Evolutionary conservation across 1,284 basidiomycete genomes (phyloP).

Genomic region (Tetrapyrgos nigripes): DNA sequence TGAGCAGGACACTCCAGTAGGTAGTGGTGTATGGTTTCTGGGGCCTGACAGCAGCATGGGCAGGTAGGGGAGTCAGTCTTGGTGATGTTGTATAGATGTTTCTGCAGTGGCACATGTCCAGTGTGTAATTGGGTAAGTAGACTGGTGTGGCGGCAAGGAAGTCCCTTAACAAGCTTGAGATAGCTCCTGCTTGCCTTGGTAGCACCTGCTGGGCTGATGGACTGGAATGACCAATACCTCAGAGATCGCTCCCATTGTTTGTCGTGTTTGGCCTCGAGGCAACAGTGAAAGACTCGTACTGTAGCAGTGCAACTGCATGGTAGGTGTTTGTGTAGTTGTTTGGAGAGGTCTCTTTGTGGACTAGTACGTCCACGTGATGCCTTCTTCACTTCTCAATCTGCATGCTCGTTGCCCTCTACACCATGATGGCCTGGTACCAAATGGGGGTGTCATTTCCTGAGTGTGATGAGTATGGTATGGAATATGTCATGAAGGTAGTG

Average conservation of each 20-base stretch:
- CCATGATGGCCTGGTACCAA: slow-evolving; percentile 22
- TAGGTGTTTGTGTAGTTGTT: not conserved
- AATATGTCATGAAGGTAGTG: slow-evolving; percentile 15
- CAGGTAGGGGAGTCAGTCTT: slow-evolving; percentile 23
- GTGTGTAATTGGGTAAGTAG: slow-evolving; percentile 35
- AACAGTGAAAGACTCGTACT: not conserved
- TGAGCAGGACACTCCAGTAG: slow-evolving; percentile 28
- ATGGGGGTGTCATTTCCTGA: not conserved
- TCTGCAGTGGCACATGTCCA: slow-evolving; percentile 31
- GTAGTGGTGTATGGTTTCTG: slow-evolving; percentile 34
- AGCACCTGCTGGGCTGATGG: no score
- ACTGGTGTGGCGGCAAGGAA: slow-evolving; percentile 16
- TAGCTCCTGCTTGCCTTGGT: slow-evolving; percentile 3
- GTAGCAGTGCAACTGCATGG: slow-evolving; percentile 1
- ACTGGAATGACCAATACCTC: no score
- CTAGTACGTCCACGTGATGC: slow-evolving; percentile 9
- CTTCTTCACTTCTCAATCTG: slow-evolving; percentile 18
- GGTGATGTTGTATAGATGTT: slow-evolving; percentile 28
- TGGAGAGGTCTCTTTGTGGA: not conserved
- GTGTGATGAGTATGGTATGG: not conserved
- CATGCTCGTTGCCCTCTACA: slow-evolving; percentile 19
- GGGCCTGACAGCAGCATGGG: slow-evolving; percentile 23
- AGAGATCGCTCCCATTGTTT: no score
- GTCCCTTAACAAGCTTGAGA: slow-evolving; percentile 8
- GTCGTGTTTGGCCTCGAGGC: not conserved